phyloP scores from a whole-genome alignment of 23 red algal species.

The Gracilaria caudata region DNA sequence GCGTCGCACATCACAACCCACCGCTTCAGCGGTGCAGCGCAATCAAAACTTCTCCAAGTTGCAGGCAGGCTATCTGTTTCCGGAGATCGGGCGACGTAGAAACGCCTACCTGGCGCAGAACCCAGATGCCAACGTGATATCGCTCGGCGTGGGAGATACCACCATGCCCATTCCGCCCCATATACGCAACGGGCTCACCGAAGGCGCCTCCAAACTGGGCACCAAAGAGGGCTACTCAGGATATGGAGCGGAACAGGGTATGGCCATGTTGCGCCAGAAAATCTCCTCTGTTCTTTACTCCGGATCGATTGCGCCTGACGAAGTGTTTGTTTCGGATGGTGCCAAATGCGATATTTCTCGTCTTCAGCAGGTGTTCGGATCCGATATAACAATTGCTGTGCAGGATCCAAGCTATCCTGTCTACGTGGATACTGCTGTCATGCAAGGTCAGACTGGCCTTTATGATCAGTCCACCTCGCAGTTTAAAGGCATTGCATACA shows the following conservation, averaged over 20 bases:
- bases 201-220: constrained; percentile 74
- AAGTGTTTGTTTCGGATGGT: constrained; percentile 96
- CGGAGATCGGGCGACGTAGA: constrained; percentile 90
- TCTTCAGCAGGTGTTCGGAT: constrained; percentile 95
- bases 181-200: constrained; percentile 69
- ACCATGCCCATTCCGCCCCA: constrained; percentile 92
- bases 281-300: constrained; percentile 81
- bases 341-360: constrained; percentile 98
- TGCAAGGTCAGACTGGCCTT: constrained; percentile 85
- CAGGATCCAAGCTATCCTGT: constrained; percentile 99
- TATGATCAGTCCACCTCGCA: constrained; percentile 60
- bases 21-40: constrained; percentile 72
- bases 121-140: constrained; percentile 88
- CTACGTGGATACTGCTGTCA: constrained; percentile 98
- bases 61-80: constrained; percentile 98
- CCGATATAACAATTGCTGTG: constrained; percentile 78
- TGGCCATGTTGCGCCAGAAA: constrained; percentile 64
- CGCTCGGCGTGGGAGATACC: constrained; percentile 95
- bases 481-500: constrained; percentile 92
- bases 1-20: neutral
- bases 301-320: constrained; percentile 75
- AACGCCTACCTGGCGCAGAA: constrained; percentile 76
- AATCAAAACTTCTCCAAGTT: constrained; percentile 93
- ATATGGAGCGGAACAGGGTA: constrained; percentile 89
- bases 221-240: constrained; percentile 92